Conservation (phyloP, 208 protist genomes). For the Crithidia acanthocephali region DNA sequence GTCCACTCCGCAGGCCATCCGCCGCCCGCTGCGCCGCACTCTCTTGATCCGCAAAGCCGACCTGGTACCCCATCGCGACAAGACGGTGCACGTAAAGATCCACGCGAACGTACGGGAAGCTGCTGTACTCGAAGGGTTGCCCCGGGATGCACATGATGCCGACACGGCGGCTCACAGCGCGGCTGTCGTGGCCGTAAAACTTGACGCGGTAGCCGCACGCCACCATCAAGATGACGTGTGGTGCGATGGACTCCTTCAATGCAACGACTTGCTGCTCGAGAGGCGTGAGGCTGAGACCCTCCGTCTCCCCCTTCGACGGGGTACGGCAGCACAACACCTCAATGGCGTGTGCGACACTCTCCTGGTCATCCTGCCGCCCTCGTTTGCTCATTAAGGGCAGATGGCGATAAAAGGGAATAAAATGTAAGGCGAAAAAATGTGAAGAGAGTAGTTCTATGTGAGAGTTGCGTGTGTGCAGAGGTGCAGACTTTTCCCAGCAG, state of each 20-base stretch:
- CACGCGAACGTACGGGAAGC: constrained; percentile 78
- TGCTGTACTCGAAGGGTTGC: constrained; percentile 86
- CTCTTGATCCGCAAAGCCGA: constrained; percentile 89
- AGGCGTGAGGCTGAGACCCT: constrained; percentile 61
- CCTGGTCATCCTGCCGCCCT: constrained; percentile 42
- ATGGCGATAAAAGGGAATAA: not conserved
- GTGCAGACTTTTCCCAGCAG: no score
- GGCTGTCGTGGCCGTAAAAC: constrained; percentile 86
- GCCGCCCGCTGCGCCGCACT: constrained; percentile 80
- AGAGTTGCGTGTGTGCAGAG: no score
- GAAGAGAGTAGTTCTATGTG: no score
- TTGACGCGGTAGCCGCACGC: constrained; percentile 89
- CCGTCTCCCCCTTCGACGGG: constrained; percentile 33
- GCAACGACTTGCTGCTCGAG: constrained; percentile 83
- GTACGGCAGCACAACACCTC: constrained; percentile 60
- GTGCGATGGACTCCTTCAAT: constrained; percentile 56
- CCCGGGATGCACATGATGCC: constrained; percentile 88
- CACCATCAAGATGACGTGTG: constrained; percentile 79
- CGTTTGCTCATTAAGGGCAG: constrained; percentile 60
- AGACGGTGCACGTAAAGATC: constrained; percentile 85
- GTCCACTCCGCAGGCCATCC: constrained; percentile 58
- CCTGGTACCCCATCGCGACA: constrained; percentile 91
- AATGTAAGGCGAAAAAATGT: not conserved
- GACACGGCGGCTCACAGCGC: constrained; percentile 76
- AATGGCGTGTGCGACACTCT: constrained; percentile 57